These are phyloP conservation scores for Plenodomus lindquistii DNA, from an alignment of 2,329 filamentous ascomycete species.

Conservation along the genomic window DNA sequence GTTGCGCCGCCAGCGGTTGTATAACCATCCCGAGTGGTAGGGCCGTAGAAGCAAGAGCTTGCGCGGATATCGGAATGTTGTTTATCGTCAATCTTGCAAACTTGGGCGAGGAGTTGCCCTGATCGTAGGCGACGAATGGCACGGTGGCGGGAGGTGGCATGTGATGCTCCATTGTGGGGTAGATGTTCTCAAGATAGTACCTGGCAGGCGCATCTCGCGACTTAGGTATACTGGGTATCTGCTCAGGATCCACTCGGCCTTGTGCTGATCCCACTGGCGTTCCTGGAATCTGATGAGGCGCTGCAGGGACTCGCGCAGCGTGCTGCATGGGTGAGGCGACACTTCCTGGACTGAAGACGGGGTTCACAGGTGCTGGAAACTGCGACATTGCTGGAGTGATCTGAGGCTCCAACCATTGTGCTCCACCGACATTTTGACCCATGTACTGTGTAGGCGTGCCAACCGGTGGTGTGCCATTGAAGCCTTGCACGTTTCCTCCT, in stretches of 20 bases:
- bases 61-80: constrained; percentile 82
- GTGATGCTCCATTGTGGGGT: constrained; percentile 94
- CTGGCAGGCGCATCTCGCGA: constrained; percentile 81
- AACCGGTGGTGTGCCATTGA: constrained; percentile 68
- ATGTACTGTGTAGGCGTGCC: constrained; percentile 63
- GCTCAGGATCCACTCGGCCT: constrained; percentile 82
- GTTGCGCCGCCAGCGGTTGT: constrained; percentile 82
- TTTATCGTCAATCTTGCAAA: constrained; percentile 90
- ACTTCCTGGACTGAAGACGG: constrained; percentile 53
- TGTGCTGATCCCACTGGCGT: constrained; percentile 63
- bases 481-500: constrained; percentile 66
- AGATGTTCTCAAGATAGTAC: constrained; percentile 84
- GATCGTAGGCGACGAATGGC: constrained; percentile 91
- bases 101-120: constrained; percentile 95
- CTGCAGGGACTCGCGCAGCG: constrained; percentile 34
- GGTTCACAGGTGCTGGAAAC: constrained; percentile 62
- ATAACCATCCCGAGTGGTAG: constrained; percentile 85
- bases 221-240: constrained; percentile 86
- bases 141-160: constrained; percentile 85
- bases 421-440: constrained; percentile 50
- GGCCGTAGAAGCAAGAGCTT: constrained; percentile 77
- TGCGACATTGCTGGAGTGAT: constrained; percentile 57
- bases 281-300: constrained; percentile 30
- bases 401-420: constrained; percentile 48
- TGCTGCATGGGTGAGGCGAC: constrained; percentile 43